Evolutionary conservation across 176 grass and related monocot genomes (phyloP).

Genomic region (Avena sativa): DNA sequence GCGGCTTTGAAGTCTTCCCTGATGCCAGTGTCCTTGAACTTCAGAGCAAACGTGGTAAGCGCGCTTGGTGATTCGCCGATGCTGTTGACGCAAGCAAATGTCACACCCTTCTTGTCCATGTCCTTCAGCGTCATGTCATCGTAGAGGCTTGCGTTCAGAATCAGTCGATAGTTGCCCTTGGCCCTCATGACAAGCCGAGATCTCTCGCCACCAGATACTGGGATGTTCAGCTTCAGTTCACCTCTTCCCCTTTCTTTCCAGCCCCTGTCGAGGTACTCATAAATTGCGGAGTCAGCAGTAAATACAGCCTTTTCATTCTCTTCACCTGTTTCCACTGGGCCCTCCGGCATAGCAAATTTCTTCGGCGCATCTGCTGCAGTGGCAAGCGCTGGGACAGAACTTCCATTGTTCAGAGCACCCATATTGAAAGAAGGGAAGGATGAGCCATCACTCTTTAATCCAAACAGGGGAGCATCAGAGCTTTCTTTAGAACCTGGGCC

Average conservation of each 20-base stretch:
- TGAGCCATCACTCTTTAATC: slow-evolving; percentile 52
- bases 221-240: slow-evolving; percentile 85
- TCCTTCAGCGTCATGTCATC: slow-evolving; percentile 86
- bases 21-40: slow-evolving; percentile 79
- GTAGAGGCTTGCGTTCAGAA: slow-evolving; percentile 86
- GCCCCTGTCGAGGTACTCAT: slow-evolving; percentile 82
- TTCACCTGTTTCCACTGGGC: slow-evolving; percentile 94
- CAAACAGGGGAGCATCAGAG: slow-evolving; percentile 55
- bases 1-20: slow-evolving; percentile 75
- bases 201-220: slow-evolving; percentile 61
- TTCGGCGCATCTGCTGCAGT: slow-evolving; percentile 48
- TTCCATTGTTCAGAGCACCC: slow-evolving; percentile 56
- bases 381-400: slow-evolving; percentile 39
- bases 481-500: slow-evolving; percentile 63
- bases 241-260: slow-evolving; percentile 99
- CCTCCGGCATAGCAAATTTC: slow-evolving; percentile 77
- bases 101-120: slow-evolving; percentile 97
- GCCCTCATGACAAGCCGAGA: slow-evolving; percentile 87
- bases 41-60: slow-evolving; percentile 77
- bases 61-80: slow-evolving; percentile 57
- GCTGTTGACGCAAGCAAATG: slow-evolving; percentile 91
- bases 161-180: slow-evolving; percentile 85
- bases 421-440: slow-evolving; percentile 59
- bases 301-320: slow-evolving; percentile 85
- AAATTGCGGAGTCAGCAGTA: slow-evolving; percentile 77